A percentile compares a stretch with the other conserved stretches of the same genome.
Conservation (phyloP, 176 grass and related monocot species). For the Triticum urartu region DNA sequence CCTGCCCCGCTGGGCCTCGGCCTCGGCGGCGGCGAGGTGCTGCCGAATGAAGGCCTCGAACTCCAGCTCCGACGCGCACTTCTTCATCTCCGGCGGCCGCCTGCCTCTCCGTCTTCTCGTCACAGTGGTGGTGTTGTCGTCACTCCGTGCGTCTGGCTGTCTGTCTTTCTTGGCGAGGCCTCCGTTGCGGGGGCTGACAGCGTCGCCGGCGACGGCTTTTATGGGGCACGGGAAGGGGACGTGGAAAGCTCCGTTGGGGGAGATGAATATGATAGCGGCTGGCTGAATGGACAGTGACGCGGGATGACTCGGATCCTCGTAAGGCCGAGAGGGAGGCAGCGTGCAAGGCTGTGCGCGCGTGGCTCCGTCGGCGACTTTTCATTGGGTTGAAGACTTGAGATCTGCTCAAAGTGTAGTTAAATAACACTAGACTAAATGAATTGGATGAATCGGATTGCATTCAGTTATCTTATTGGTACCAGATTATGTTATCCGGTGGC, state of each 20-base stretch:
- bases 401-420: background rate
- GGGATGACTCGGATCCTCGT: slow-evolving; percentile 58
- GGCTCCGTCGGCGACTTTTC: background rate
- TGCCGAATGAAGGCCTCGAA: slow-evolving; percentile 64
- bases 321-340: background rate
- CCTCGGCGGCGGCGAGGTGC: background rate
- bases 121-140: background rate
- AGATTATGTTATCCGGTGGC: background rate
- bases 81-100: slow-evolving; percentile 54
- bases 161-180: background rate
- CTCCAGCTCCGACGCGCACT: slow-evolving; percentile 61
- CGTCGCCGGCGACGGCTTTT: slow-evolving; percentile 14
- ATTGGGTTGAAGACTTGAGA: background rate
- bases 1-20: background rate
- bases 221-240: background rate
- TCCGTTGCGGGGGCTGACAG: background rate
- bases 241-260: slow-evolving; percentile 37
- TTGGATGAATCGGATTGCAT: background rate
- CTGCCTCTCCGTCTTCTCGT: background rate
- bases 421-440: background rate
- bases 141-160: background rate
- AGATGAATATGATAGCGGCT: background rate
- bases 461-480: background rate
- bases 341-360: background rate
- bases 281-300: slow-evolving; percentile 34